Evolutionary conservation across 768 basidiomycete genomes (phyloP).

Genomic region (Russula abietina): DNA sequence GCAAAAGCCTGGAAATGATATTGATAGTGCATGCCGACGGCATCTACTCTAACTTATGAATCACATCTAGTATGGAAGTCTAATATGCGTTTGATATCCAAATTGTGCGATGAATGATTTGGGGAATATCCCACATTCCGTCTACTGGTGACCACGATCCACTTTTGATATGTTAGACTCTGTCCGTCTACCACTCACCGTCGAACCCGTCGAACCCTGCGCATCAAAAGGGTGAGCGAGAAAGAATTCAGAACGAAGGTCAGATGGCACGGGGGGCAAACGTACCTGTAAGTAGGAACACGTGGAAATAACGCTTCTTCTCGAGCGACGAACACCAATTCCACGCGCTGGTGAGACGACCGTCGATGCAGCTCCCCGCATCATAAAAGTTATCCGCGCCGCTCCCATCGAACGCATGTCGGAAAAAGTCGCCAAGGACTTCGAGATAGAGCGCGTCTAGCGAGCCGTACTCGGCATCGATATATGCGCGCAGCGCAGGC

Average conservation of each 20-base stretch:
- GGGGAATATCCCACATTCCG: neutral
- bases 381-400: conserved; percentile 92
- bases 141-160: conserved; percentile 1
- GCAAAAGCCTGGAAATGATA: neutral
- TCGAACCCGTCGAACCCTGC: conserved; percentile 80
- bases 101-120: neutral
- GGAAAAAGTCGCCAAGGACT: conserved; percentile 78
- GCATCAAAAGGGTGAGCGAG: neutral
- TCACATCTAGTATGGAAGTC: conserved; percentile 7
- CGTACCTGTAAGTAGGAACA: conserved; percentile 73
- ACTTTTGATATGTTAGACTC: neutral
- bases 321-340: conserved; percentile 85
- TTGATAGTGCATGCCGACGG: neutral
- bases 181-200: conserved; percentile 59
- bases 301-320: conserved; percentile 79
- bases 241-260: too few species aligned
- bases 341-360: conserved; percentile 84
- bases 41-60: conserved; percentile 3
- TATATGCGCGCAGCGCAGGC: conserved; percentile 66
- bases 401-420: conserved; percentile 83
- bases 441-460: conserved; percentile 60
- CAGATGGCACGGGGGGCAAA: conserved; percentile 1
- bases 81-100: conserved; percentile 5
- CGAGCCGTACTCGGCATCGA: conserved; percentile 79
- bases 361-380: conserved; percentile 80